Conservation (phyloP, 208 protist genomes). For the Leishmania turanica region DNA sequence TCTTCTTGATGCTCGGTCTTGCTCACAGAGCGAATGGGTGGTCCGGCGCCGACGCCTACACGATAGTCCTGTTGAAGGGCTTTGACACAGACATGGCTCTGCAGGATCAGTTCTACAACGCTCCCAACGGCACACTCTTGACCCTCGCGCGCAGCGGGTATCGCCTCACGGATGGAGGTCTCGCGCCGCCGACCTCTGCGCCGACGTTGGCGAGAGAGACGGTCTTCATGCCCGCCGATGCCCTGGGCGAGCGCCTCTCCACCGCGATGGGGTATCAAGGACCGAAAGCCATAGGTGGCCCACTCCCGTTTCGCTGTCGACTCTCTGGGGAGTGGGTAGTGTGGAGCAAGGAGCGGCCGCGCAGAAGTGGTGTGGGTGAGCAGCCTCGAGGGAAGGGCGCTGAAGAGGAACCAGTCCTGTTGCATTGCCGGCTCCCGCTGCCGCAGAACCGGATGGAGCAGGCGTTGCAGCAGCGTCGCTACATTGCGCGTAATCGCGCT, state of each 20-base stretch:
- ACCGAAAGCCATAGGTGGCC: not conserved
- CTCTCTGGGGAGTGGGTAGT: conserved; percentile 83
- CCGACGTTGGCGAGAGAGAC: not conserved
- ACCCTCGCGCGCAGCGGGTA: conserved; percentile 29
- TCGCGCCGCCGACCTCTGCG: not conserved
- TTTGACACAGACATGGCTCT: conserved; percentile 38
- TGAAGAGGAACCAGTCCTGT: conserved; percentile 25
- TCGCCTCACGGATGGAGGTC: conserved; percentile 20
- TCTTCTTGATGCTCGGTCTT: not conserved
- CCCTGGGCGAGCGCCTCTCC: conserved; percentile 9
- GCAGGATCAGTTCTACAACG: conserved; percentile 58
- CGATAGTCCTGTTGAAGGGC: conserved; percentile 38
- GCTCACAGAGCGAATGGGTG: conserved; percentile 16
- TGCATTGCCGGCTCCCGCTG: conserved; percentile 86
- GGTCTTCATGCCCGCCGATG: conserved; percentile 4
- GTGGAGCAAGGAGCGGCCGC: conserved; percentile 44
- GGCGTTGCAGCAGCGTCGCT: conserved; percentile 31
- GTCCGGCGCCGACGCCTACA: conserved; percentile 45
- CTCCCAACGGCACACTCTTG: conserved; percentile 31
- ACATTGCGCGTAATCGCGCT: conserved; percentile 26
- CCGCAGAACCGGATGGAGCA: conserved; percentile 37
- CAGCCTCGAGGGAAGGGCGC: not conserved
- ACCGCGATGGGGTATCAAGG: conserved; percentile 12
- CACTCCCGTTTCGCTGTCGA: conserved; percentile 36
- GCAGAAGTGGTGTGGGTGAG: not conserved